A percentile compares a stretch with the other conserved stretches of the same genome.
These are phyloP conservation scores for Tuber magnatum DNA, from an alignment of 495 filamentous ascomycete genomes.

Conservation along the genomic window DNA sequence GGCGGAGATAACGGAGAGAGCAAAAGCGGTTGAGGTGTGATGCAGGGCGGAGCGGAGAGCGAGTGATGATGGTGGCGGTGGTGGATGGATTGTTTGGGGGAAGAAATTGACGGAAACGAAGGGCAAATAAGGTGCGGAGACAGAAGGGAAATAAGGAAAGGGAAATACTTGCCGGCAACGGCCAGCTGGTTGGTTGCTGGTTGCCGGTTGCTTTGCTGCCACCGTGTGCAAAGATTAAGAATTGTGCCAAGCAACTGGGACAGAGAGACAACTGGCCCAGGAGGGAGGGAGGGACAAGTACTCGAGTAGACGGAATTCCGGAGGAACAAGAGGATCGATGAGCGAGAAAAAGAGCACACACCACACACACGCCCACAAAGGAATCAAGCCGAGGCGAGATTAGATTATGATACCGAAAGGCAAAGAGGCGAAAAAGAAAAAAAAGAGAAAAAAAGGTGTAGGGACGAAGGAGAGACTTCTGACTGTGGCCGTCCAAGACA, in stretches of 20 bases:
- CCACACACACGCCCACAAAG: neutral
- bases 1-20: slow-evolving; percentile 1
- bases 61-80: neutral
- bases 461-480: neutral
- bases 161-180: neutral
- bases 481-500: neutral
- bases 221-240: neutral
- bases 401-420: neutral
- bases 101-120: neutral
- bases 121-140: neutral
- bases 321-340: neutral
- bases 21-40: neutral
- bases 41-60: neutral
- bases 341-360: neutral
- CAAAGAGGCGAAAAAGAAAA: neutral
- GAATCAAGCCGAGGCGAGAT: neutral
- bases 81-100: slow-evolving; percentile 2
- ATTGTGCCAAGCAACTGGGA: neutral
- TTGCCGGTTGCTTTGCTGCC: neutral
- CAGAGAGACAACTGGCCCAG: neutral
- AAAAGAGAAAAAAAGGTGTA: neutral
- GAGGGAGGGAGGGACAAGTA: neutral
- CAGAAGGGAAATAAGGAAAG: neutral
- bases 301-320: neutral
- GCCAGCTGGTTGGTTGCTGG: neutral